Base-by-base conservation (phyloP, 2,329 filamentous ascomycete genomes). In the Davidsoniella virescens region DNA sequence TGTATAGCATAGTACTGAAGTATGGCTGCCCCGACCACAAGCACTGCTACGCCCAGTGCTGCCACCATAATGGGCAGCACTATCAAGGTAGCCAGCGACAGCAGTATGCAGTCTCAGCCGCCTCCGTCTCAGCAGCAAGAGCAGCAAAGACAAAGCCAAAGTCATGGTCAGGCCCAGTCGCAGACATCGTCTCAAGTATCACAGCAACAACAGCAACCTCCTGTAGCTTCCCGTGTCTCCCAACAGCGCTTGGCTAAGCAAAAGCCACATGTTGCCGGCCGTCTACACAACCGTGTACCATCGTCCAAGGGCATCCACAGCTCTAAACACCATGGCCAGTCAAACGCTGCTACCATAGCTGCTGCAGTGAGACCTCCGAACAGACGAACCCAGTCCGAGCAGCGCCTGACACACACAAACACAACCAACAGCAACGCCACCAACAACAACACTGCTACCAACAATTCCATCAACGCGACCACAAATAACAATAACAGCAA, bases 231-330 rank as follows among this genome's bases (percentile, higher is more conserved):
- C 37, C 52, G 52, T 20, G 48, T 53, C 33, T 53, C 52, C 5
- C 52, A 53, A 16, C 52, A 53, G 40, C 52, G 52, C 26, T 38
- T 48, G 17, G 52, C 44, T 12, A 53, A 53, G 41, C 52, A 50
- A 44, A 53, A 53, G 39, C 16, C 48, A 17, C 52, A 53, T 37
- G 48, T 53, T 9, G 52, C 52, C 6, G 44, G 52, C 29, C 52
- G 52, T 46, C 40, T 54, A 8, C 49, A 51, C 40, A 51, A 25
- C 16, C 52, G 49, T 16, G 44, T 51, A 18, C 49, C 52, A 8
- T 54, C 52, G n/a, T 48, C 52, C 10, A 54, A 54, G 47, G 52
- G 44, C 18, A 38, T 39, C 16, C 45, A 54, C 48, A 41, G 26
- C 44, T 38, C 39, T 37, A 51, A 54, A 37, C 29, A 49, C 37